Percentiles rank a stretch among this genome's conserved stretches.
Conservation (phyloP, 2,329 filamentous ascomycete species). For the Phaeophleospora eucalypticola region DNA sequence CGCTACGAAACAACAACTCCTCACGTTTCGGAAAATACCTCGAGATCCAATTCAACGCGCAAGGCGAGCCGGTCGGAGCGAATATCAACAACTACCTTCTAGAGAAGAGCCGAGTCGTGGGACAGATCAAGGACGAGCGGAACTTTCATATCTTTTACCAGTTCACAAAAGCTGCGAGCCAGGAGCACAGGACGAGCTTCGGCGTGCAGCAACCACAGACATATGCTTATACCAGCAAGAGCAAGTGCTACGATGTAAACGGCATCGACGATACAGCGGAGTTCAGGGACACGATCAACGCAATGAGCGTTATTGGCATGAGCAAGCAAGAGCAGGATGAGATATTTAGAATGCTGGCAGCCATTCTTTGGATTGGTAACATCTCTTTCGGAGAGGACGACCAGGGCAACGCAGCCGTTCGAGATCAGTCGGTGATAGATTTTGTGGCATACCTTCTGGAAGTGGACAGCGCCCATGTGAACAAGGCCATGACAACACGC, state of each 20-base stretch:
- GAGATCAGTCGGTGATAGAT: constrained; percentile 85
- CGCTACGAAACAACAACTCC: constrained; percentile 96
- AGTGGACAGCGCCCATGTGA: constrained; percentile 72
- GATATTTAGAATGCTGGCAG: constrained; percentile 91
- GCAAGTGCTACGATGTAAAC: constrained; percentile 90
- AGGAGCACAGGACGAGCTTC: constrained; percentile 79
- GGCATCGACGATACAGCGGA: constrained; percentile 91
- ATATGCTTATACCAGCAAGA: constrained; percentile 88
- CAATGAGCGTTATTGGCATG: constrained; percentile 92
- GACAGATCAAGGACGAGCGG: constrained; percentile 90
- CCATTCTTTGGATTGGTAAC: constrained; percentile 92
- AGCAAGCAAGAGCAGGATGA: constrained; percentile 85
- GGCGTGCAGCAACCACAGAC: constrained; percentile 88
- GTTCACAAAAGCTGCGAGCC: constrained; percentile 91
- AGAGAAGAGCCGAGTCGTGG: constrained; percentile 91
- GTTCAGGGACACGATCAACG: constrained; percentile 83
- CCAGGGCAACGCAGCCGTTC: constrained; percentile 78
- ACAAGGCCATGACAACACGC: constrained; percentile 84
- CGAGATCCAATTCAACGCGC: constrained; percentile 89
- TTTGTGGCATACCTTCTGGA: constrained; percentile 93
- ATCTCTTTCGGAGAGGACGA: constrained; percentile 88
- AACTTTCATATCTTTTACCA: constrained; percentile 99
- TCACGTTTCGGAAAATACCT: constrained; percentile 98
- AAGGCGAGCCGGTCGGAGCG: constrained; percentile 89
- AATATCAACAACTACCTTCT: constrained; percentile 98